A percentile compares a stretch with the other conserved stretches of the same genome.
These are phyloP conservation scores for Tilletiopsis washingtonensis DNA, from an alignment of 1,284 basidiomycete species.

Conservation along the genomic window DNA sequence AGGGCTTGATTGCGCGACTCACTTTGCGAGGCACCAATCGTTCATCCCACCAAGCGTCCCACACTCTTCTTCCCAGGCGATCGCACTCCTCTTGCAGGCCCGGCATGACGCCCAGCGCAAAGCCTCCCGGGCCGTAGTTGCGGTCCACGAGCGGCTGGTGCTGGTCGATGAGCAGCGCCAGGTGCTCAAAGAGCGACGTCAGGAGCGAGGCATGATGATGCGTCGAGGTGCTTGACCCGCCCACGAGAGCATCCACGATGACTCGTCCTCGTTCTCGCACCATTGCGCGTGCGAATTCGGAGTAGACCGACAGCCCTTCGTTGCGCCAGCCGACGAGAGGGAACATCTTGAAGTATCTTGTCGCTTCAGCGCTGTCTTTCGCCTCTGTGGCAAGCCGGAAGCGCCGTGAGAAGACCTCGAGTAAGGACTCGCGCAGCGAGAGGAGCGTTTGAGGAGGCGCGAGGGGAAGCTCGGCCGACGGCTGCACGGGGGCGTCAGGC, in stretches of 20 bases:
- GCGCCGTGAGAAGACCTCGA: constrained; percentile 67
- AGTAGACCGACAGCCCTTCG: constrained; percentile 91
- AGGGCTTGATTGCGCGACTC: neutral
- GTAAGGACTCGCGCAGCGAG: constrained; percentile 64
- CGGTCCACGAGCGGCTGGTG: constrained; percentile 96
- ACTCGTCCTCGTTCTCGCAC: constrained; percentile 51
- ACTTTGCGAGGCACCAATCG: constrained; percentile 12
- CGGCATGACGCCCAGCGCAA: constrained; percentile 55
- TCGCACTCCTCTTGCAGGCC: constrained; percentile 79
- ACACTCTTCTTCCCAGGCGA: constrained; percentile 64
- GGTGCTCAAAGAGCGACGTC: constrained; percentile 84
- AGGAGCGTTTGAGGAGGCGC: constrained; percentile 77
- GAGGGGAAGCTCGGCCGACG: constrained; percentile 75
- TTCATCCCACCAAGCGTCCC: constrained; percentile 76
- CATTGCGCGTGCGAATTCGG: constrained; percentile 81
- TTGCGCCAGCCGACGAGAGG: constrained; percentile 71
- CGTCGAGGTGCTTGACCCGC: neutral
- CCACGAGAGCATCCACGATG: constrained; percentile 18
- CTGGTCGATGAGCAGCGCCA: constrained; percentile 91
- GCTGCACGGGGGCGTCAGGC: constrained; percentile 43
- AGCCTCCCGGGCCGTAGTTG: constrained; percentile 62
- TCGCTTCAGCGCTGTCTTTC: constrained; percentile 61
- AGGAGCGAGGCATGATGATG: constrained; percentile 19
- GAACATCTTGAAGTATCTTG: constrained; percentile 92
- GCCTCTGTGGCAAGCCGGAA: constrained; percentile 70